phyloP scores from a whole-genome alignment of 257 asterid genomes.

The Scutellaria barbata region DNA sequence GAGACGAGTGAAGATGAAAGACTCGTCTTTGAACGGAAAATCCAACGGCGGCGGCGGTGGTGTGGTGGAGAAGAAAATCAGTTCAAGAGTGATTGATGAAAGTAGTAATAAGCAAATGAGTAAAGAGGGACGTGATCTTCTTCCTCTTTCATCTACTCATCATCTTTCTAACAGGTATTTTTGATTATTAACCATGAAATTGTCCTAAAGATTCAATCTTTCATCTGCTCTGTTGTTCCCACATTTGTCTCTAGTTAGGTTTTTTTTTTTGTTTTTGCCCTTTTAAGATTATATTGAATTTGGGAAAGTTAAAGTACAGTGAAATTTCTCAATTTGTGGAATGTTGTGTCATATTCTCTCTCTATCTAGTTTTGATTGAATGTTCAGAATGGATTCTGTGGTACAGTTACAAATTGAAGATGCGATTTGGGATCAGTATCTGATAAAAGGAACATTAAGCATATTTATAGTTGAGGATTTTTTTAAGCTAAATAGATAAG shows the following conservation, averaged over 20 bases:
- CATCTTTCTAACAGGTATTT: constrained; percentile 61
- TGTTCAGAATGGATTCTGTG: not conserved
- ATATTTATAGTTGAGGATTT: not conserved
- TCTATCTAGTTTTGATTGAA: not conserved
- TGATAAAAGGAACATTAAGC: constrained; percentile 11
- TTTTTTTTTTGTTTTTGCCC: not conserved
- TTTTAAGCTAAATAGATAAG: not conserved
- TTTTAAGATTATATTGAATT: not conserved
- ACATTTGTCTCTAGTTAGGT: not conserved
- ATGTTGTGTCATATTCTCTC: not conserved
- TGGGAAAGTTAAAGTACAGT: not conserved
- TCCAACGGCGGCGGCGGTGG: constrained; percentile 41
- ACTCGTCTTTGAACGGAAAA: constrained; percentile 51
- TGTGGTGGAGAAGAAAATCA: constrained; percentile 54
- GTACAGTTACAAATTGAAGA: not conserved
- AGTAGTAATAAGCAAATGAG: constrained; percentile 32
- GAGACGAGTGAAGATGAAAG: constrained; percentile 60
- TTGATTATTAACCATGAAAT: not conserved
- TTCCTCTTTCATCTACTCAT: constrained; percentile 62
- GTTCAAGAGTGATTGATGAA: constrained; percentile 60
- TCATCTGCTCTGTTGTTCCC: not conserved
- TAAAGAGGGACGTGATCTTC: constrained; percentile 46
- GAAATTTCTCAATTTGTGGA: not conserved
- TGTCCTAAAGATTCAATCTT: constrained; percentile 5
- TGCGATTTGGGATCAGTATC: constrained; percentile 17